Percentiles rank a stretch among this genome's conserved stretches.
Conservation (phyloP, 1,284 basidiomycete species). For the Entoloma clypeatum region DNA sequence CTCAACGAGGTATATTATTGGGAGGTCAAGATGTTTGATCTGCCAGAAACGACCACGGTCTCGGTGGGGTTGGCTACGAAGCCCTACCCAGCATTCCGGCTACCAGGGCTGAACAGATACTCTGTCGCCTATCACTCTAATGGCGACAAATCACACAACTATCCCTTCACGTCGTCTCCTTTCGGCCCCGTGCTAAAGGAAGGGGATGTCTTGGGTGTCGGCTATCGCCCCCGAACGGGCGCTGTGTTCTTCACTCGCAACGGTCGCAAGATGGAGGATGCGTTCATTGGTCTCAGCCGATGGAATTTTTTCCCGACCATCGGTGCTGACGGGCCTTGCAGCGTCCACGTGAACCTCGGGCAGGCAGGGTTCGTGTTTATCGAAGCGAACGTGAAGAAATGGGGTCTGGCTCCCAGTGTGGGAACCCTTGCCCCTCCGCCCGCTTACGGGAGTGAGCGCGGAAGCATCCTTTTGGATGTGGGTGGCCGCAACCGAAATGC, state of each 20-base stretch:
- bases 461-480: conserved; percentile 89
- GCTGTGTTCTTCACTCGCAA: conserved; percentile 97
- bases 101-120: conserved; percentile 85
- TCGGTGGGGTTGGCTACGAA: conserved; percentile 92
- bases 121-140: conserved; percentile 98
- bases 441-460: conserved; percentile 91
- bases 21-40: conserved; percentile 97
- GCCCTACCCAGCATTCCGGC: conserved; percentile 88
- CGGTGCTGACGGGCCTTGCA: conserved; percentile 91
- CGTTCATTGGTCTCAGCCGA: conserved; percentile 81
- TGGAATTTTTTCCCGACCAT: conserved; percentile 95
- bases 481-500: conserved; percentile 58
- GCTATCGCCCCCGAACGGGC: conserved; percentile 91
- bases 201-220: conserved; percentile 91
- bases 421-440: conserved; percentile 94
- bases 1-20: conserved; percentile 98
- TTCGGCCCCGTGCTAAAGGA: conserved; percentile 88
- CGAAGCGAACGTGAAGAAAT: conserved; percentile 98
- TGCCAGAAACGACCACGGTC: conserved; percentile 79
- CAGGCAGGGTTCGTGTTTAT: conserved; percentile 97
- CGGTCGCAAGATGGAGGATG: conserved; percentile 92
- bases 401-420: conserved; percentile 93
- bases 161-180: conserved; percentile 86
- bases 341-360: conserved; percentile 92
- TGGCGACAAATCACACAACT: conserved; percentile 97